Percentiles rank a stretch among this genome's conserved stretches.
phyloP scores from a whole-genome alignment of 768 basidiomycete species.

The Lactarius quietus region DNA sequence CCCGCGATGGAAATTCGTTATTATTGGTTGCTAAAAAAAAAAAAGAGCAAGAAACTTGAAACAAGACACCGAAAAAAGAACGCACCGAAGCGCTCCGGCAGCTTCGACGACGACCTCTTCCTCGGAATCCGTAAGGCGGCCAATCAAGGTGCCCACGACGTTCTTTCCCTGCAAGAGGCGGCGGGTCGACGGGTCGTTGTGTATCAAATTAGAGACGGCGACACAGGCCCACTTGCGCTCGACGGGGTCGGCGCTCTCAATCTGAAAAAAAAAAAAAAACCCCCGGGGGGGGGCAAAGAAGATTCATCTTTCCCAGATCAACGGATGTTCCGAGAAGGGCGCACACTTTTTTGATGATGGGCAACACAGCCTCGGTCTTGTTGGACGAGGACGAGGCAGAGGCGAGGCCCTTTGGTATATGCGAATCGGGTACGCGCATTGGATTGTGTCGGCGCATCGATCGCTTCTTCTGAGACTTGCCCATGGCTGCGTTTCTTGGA shows the following conservation, averaged over 20 bases:
- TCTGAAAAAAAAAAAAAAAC: conserved; percentile 38
- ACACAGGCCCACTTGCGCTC: conserved; percentile 97
- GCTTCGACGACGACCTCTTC: conserved; percentile 92
- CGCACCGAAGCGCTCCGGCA: conserved; percentile 80
- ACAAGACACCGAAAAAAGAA: conserved; percentile 19
- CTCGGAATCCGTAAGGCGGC: conserved; percentile 81
- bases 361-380: conserved; percentile 76
- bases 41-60: not conserved
- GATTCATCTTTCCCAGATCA: not conserved
- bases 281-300: not conserved
- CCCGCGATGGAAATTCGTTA: not conserved
- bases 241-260: conserved; percentile 67
- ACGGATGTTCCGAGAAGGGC: not conserved
- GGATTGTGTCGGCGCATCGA: conserved; percentile 88
- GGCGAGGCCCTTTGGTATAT: conserved; percentile 78
- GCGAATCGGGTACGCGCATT: conserved; percentile 88
- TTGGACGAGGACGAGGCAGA: conserved; percentile 69
- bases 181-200: conserved; percentile 91
- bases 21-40: not conserved
- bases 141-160: conserved; percentile 81
- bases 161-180: conserved; percentile 88
- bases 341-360: conserved; percentile 85
- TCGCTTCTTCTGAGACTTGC: conserved; percentile 89
- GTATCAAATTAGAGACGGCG: conserved; percentile 91
- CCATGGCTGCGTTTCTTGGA: conserved; percentile 49